Percentiles rank a stretch among this genome's conserved stretches.
Conservation (phyloP, 2,329 filamentous ascomycete genomes). For the Botrytis hyacinthi region DNA sequence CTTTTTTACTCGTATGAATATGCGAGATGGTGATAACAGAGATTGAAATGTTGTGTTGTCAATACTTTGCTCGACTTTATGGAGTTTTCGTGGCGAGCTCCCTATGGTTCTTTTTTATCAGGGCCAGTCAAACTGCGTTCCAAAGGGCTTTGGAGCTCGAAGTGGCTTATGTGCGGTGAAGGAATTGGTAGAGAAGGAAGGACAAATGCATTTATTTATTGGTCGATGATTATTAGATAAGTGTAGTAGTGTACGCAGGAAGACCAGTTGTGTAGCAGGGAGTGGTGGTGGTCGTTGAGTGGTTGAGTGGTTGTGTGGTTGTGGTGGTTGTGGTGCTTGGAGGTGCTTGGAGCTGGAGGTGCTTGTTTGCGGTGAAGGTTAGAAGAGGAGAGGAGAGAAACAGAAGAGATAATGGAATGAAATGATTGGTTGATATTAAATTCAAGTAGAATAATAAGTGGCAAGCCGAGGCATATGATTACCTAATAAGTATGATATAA, state of each 20-base stretch:
- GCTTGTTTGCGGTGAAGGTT: slow-evolving; percentile 23
- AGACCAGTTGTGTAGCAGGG: not conserved
- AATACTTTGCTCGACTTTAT: not conserved
- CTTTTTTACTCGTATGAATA: slow-evolving; percentile 7
- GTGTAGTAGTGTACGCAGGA: not conserved
- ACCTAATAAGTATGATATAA: no score
- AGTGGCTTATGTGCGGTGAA: slow-evolving; percentile 31
- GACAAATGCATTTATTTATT: not conserved
- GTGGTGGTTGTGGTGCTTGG: no score
- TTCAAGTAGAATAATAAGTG: not conserved
- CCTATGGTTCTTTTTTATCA: slow-evolving; percentile 14
- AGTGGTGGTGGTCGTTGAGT: not conserved
- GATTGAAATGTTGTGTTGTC: slow-evolving; percentile 11
- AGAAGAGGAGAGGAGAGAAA: not conserved
- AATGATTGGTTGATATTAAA: not conserved
- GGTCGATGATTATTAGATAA: not conserved
- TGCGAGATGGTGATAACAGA: not conserved
- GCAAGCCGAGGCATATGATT: not conserved
- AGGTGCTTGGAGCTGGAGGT: not conserved
- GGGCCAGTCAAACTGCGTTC: not conserved
- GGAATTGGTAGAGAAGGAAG: not conserved
- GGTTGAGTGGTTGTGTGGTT: not conserved
- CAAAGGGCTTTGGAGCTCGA: slow-evolving; percentile 24
- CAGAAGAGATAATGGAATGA: not conserved
- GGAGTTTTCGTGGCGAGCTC: slow-evolving; percentile 17